These are phyloP conservation scores for Porphyrellus cyaneotinctus DNA, from an alignment of 768 basidiomycete genomes.

Conservation along the genomic window DNA sequence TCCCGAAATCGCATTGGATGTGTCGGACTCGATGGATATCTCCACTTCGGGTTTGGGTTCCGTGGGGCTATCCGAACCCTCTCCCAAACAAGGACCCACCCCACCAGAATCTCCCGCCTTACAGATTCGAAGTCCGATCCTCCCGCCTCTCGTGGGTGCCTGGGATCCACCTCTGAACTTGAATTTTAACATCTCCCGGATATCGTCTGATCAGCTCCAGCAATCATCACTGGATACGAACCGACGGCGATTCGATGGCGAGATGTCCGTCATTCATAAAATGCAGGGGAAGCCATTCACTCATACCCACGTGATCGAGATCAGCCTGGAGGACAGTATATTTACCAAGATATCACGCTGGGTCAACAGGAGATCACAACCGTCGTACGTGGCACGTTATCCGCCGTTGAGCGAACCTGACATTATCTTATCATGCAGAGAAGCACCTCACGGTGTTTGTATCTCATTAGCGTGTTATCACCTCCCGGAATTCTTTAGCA, in stretches of 20 bases:
- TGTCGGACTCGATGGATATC: background rate
- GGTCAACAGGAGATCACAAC: constrained; percentile 30
- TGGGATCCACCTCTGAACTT: constrained; percentile 17
- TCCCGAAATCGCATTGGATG: background rate
- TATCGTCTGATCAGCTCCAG: background rate
- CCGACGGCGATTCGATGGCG: constrained; percentile 11
- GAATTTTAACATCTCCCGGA: constrained; percentile 13
- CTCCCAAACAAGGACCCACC: background rate
- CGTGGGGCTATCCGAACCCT: background rate
- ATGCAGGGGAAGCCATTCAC: constrained; percentile 19
- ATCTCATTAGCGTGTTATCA: constrained; percentile 46
- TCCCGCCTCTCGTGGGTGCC: constrained; percentile 10
- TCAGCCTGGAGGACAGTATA: constrained; percentile 29
- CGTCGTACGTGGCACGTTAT: constrained; percentile 29
- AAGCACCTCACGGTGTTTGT: constrained; percentile 37
- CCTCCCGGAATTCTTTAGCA: constrained; percentile 23
- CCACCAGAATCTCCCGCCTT: background rate
- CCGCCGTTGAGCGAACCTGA: background rate
- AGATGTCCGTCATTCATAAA: constrained; percentile 20
- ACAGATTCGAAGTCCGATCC: constrained; percentile 1
- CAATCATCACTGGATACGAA: background rate
- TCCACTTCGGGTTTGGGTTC: background rate
- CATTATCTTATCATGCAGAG: constrained; percentile 19
- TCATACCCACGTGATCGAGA: constrained; percentile 20
- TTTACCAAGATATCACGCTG: constrained; percentile 33